Evolutionary conservation across 2,329 filamentous ascomycete genomes (phyloP).

Genomic region (Fonsecaea pugnacius): DNA sequence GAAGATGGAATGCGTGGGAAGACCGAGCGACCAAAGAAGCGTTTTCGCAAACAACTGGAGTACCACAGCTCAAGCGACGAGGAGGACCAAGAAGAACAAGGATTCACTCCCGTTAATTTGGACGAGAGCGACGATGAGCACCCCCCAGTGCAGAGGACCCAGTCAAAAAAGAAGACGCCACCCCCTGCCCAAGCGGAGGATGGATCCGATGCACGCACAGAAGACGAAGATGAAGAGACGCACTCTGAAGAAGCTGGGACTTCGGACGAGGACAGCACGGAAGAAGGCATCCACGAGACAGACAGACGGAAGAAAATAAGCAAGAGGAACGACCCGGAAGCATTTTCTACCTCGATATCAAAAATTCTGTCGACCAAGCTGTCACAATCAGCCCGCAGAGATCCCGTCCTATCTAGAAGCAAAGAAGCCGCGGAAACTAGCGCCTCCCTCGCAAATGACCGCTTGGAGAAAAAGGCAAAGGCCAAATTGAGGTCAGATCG

Average conservation of each 20-base stretch:
- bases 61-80: conserved; percentile 69
- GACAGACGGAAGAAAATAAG: conserved; percentile 42
- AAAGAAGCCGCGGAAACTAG: conserved; percentile 73
- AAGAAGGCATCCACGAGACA: conserved; percentile 46
- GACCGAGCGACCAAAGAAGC: conserved; percentile 58
- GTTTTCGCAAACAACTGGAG: conserved; percentile 64
- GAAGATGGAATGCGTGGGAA: conserved; percentile 63
- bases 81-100: conserved; percentile 47
- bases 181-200: conserved; percentile 38
- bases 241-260: conserved; percentile 29
- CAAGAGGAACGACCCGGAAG: conserved; percentile 89
- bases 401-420: conserved; percentile 89
- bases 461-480: conserved; percentile 79
- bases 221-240: conserved; percentile 38
- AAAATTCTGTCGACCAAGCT: conserved; percentile 93
- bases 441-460: conserved; percentile 72
- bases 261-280: conserved; percentile 42
- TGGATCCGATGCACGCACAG: conserved; percentile 19
- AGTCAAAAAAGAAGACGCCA: conserved; percentile 36
- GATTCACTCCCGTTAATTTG: conserved; percentile 57
- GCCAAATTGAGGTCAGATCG: conserved; percentile 80
- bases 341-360: conserved; percentile 89
- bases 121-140: conserved; percentile 51
- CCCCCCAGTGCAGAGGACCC: conserved; percentile 36
- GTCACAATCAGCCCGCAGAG: conserved; percentile 75